These are phyloP conservation scores for Mortierella sp. DNA, from an alignment of 371 early-diverging fungal genomes.

Conservation along the genomic window DNA sequence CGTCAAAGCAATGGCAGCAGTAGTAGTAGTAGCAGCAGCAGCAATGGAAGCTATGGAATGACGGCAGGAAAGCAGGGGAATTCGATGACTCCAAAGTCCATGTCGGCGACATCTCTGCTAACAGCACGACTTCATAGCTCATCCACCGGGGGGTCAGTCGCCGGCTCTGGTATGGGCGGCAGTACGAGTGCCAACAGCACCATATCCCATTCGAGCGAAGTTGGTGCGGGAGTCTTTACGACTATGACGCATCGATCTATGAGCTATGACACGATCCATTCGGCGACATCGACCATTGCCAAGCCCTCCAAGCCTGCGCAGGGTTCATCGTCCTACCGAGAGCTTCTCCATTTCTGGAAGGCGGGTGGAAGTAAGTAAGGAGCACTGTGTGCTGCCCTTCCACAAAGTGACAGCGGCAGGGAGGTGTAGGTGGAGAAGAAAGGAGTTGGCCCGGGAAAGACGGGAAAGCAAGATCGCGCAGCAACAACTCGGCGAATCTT, in stretches of 20 bases:
- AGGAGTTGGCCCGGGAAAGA: not conserved
- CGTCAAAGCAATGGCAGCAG: not conserved
- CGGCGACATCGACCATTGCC: slow-evolving; percentile 10
- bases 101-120: slow-evolving; percentile 15
- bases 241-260: slow-evolving; percentile 21
- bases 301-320: slow-evolving; percentile 36
- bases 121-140: slow-evolving; percentile 18
- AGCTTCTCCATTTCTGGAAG: slow-evolving; percentile 51
- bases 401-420: not conserved
- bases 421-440: not conserved
- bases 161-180: not conserved
- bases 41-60: slow-evolving; percentile 1
- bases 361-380: slow-evolving; percentile 17
- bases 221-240: slow-evolving; percentile 17
- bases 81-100: slow-evolving; percentile 9
- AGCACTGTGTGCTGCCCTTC: slow-evolving; percentile 22
- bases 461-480: not conserved
- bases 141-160: not conserved
- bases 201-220: not conserved
- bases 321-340: slow-evolving; percentile 38
- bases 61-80: too few relatives aligned
- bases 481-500: too few relatives aligned
- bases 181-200: not conserved
- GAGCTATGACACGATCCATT: slow-evolving; percentile 26
- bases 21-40: not conserved